Evolutionary conservation across 768 basidiomycete genomes (phyloP).

Genomic region (Trametes meyenii): DNA sequence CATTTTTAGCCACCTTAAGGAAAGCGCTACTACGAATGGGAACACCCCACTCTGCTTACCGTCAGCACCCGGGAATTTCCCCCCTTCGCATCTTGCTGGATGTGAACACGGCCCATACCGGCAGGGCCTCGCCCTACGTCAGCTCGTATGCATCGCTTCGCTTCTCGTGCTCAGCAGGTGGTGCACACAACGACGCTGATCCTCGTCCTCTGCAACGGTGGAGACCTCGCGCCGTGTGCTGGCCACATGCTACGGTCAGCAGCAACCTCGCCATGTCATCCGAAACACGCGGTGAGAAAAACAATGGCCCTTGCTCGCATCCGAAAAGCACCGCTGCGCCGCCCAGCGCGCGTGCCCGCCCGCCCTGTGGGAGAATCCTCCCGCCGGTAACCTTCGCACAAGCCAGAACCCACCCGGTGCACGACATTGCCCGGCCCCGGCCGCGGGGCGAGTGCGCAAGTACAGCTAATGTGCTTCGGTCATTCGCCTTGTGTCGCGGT

Average conservation of each 20-base stretch:
- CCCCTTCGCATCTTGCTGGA: too few relatives aligned
- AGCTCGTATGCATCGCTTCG: neutral
- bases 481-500: neutral
- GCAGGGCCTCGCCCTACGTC: too few relatives aligned
- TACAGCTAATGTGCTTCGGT: neutral
- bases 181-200: neutral
- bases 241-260: conserved; percentile 10
- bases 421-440: conserved; percentile 7
- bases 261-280: neutral
- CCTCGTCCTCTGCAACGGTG: neutral
- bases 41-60: conserved; percentile 2
- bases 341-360: neutral
- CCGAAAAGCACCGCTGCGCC: conserved; percentile 2
- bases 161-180: neutral
- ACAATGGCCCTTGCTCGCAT: neutral
- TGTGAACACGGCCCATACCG: too few relatives aligned
- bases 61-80: neutral
- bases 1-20: neutral
- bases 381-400: neutral
- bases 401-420: neutral
- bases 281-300: neutral
- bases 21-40: neutral
- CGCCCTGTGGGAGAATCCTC: conserved; percentile 4
- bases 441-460: neutral
- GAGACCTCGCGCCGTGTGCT: neutral